A percentile compares a stretch with the other conserved stretches of the same genome.
phyloP scores from a whole-genome alignment of 2,329 filamentous ascomycete genomes.

The Coccinonectria pachysandricola region DNA sequence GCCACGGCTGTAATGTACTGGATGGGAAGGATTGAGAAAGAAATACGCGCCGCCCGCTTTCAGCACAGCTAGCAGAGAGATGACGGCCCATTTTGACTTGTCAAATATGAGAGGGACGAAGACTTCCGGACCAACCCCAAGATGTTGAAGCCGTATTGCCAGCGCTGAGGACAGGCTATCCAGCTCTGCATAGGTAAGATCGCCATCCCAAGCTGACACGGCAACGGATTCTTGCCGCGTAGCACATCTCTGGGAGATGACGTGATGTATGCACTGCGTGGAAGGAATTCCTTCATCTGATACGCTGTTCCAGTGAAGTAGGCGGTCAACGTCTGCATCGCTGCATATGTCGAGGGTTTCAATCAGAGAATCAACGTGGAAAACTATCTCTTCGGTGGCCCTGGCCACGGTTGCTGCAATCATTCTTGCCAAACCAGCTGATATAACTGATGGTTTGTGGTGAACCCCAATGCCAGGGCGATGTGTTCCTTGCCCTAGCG shows the following conservation, averaged over 20 bases:
- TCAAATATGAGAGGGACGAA: constrained; percentile 6
- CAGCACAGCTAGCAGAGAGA: constrained; percentile 23
- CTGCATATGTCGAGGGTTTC: constrained; percentile 1
- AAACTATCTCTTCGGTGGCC: background rate
- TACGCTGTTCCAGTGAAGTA: background rate
- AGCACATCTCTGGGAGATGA: constrained; percentile 1
- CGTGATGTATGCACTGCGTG: constrained; percentile 1
- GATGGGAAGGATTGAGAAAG: constrained; percentile 27
- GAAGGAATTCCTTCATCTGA: background rate
- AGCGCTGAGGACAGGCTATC: background rate
- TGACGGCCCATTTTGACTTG: constrained; percentile 7
- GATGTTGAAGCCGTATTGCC: constrained; percentile 3
- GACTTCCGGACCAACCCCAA: constrained; percentile 1
- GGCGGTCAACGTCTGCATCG: constrained; percentile 1
- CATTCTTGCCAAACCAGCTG: background rate
- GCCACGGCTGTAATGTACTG: too few relatives aligned
- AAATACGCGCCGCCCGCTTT: constrained; percentile 22
- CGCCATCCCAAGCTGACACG: background rate
- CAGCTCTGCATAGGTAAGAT: too few relatives aligned
- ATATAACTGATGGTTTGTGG: constrained; percentile 1
- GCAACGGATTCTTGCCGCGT: background rate
- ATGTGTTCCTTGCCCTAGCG: background rate
- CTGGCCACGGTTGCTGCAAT: constrained; percentile 1
- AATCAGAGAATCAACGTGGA: constrained; percentile 1
- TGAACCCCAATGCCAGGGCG: background rate